Evolutionary conservation across 345 rosid species (phyloP).

Genomic region (Acer campestre): DNA sequence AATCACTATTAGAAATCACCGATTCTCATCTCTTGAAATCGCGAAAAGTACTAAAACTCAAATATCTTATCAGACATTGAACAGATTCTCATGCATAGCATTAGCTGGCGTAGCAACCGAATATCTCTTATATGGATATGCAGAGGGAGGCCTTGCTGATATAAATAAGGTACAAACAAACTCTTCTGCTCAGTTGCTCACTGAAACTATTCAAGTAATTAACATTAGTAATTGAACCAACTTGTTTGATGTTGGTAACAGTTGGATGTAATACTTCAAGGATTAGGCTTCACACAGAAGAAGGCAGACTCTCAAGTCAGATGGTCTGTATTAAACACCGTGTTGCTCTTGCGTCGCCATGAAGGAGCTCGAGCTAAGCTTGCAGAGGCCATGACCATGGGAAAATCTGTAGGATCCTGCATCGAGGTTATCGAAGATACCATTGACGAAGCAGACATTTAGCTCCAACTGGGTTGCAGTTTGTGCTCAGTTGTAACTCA

Average conservation of each 20-base stretch:
- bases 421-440: constrained; percentile 58
- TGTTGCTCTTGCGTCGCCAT: constrained; percentile 74
- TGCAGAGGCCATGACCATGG: constrained; percentile 70
- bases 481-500: neutral
- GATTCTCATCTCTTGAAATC: neutral
- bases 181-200: constrained; percentile 4
- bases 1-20: neutral
- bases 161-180: constrained; percentile 58
- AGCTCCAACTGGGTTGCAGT: constrained; percentile 14
- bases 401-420: constrained; percentile 72
- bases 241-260: constrained; percentile 23
- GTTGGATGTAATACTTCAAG: constrained; percentile 66
- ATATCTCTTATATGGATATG: constrained; percentile 70
- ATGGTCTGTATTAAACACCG: constrained; percentile 82
- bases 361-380: constrained; percentile 63
- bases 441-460: constrained; percentile 52
- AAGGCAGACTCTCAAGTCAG: constrained; percentile 86
- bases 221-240: neutral
- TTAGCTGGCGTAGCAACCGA: constrained; percentile 87
- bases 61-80: constrained; percentile 54
- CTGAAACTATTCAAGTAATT: neutral
- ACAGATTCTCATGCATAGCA: constrained; percentile 90
- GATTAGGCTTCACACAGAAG: constrained; percentile 89
- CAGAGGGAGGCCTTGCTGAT: constrained; percentile 91
- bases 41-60: constrained; percentile 14